Conservation (phyloP, 768 basidiomycete species). For the Holtermanniella nyarrowii region DNA sequence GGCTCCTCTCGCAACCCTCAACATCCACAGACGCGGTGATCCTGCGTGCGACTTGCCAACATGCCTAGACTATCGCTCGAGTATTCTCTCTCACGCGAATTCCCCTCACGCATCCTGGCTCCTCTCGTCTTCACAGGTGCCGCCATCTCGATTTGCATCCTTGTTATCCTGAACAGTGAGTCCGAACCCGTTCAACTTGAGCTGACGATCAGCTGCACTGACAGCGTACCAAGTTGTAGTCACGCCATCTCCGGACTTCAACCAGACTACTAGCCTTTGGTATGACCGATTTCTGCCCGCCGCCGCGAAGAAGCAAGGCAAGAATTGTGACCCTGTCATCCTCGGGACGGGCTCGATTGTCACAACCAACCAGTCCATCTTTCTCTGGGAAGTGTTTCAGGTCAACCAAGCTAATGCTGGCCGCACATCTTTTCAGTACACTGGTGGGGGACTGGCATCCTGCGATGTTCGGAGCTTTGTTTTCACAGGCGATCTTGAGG, state of each 20-base stretch:
- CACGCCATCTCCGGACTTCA: not conserved
- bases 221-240: not conserved
- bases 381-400: not conserved
- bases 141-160: not conserved
- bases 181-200: not conserved
- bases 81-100: not conserved
- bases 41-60: no score
- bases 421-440: not conserved
- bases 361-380: not conserved
- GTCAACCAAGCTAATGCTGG: not conserved
- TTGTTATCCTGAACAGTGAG: not conserved
- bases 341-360: not conserved
- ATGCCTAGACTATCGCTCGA: no score
- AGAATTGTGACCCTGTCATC: not conserved
- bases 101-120: not conserved
- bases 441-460: not conserved
- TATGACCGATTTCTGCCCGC: not conserved
- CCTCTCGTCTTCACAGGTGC: not conserved
- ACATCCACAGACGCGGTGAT: no score
- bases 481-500: no score
- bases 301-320: not conserved
- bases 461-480: no score
- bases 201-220: not conserved
- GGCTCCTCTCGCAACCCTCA: no score
- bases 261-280: not conserved